phyloP scores from a whole-genome alignment of 129 eudicot genomes.

The Flaveria trinervia region DNA sequence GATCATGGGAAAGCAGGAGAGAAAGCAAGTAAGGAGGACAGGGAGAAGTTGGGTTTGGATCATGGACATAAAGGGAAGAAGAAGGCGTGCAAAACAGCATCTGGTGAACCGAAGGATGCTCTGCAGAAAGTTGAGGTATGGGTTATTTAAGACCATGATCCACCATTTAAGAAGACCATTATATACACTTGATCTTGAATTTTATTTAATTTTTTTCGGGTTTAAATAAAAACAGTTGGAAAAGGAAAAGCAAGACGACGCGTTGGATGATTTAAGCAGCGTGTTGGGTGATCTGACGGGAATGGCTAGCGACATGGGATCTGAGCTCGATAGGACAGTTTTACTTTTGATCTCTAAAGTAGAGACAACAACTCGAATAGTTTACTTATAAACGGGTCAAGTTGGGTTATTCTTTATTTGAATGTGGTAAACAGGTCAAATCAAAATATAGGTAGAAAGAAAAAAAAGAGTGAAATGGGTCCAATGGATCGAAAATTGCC shows the following conservation, averaged over 20 bases:
- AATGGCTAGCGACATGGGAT: conserved; percentile 93
- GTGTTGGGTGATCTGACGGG: conserved; percentile 96
- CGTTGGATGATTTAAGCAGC: conserved; percentile 62
- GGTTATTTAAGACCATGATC: neutral
- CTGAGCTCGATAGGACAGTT: conserved; percentile 77
- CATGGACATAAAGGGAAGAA: conserved; percentile 38
- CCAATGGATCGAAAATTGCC: neutral
- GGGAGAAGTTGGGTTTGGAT: conserved; percentile 76
- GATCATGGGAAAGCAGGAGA: conserved; percentile 46
- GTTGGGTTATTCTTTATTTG: neutral
- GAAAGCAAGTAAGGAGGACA: conserved; percentile 51
- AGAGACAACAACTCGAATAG: neutral
- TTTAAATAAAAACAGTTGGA: conserved; percentile 47
- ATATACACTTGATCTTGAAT: neutral
- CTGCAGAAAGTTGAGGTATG: conserved; percentile 78
- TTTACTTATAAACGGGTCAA: neutral
- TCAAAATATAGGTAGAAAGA: neutral
- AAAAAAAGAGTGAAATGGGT: neutral
- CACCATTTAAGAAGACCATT: neutral
- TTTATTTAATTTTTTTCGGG: neutral
- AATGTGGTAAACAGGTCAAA: neutral
- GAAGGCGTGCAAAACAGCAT: conserved; percentile 43
- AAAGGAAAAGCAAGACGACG: conserved; percentile 90
- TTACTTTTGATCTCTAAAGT: neutral
- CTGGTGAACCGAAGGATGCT: conserved; percentile 62